Conservation (phyloP, 495 filamentous ascomycete species). For the Barbatosphaeria neglecta region DNA sequence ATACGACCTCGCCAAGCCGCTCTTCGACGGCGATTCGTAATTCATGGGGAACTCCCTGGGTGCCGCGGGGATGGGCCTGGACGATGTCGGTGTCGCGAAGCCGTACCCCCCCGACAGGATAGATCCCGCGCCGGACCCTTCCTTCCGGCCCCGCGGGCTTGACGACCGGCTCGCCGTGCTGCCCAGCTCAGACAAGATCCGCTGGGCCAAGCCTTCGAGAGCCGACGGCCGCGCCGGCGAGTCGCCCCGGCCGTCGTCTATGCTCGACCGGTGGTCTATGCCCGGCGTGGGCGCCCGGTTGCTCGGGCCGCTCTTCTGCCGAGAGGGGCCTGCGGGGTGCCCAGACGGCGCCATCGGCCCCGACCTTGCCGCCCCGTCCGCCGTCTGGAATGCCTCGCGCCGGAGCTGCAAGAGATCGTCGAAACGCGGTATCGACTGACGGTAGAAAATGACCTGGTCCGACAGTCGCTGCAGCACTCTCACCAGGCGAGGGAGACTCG, state of each 20-base stretch:
- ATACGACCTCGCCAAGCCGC: constrained; percentile 18
- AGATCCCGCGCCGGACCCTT: constrained; percentile 13
- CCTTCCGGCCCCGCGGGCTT: constrained; percentile 36
- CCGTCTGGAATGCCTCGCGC: constrained; percentile 52
- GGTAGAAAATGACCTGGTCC: constrained; percentile 52
- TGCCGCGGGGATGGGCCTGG: constrained; percentile 18
- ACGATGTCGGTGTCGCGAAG: constrained; percentile 12
- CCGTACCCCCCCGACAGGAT: constrained; percentile 9
- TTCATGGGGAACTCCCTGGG: constrained; percentile 16
- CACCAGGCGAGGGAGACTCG: constrained; percentile 37
- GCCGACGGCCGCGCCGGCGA: constrained; percentile 36
- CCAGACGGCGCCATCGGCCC: no score
- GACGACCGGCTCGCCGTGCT: constrained; percentile 35
- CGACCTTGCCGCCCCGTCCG: constrained; percentile 22
- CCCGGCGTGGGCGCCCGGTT: constrained; percentile 12
- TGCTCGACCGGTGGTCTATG: constrained; percentile 14
- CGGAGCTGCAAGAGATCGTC: constrained; percentile 65
- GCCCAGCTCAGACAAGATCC: constrained; percentile 43
- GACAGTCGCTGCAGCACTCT: constrained; percentile 44
- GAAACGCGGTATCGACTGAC: constrained; percentile 60
- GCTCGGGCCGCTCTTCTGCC: constrained; percentile 8
- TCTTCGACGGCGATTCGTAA: constrained; percentile 16
- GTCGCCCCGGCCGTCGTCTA: constrained; percentile 20
- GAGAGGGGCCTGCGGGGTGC: constrained; percentile 11
- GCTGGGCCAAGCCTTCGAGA: constrained; percentile 42